Conservation (phyloP, 345 rosid genomes). For the Lepidium aucheri region DNA sequence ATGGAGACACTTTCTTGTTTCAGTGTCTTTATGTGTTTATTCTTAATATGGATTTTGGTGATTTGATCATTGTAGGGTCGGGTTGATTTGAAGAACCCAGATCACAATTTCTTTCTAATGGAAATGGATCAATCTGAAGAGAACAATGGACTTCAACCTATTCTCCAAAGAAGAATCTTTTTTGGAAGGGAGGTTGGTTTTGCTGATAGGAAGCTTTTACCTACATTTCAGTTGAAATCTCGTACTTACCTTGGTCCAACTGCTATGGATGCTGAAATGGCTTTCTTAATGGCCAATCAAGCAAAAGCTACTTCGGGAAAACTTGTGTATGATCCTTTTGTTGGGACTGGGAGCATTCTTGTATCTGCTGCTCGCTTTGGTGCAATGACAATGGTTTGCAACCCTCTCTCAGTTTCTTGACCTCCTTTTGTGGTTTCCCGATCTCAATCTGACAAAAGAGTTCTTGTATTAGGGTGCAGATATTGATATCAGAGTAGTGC, state of each 20-base stretch:
- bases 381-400: slow-evolving; percentile 77
- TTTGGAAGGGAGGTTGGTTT: slow-evolving; percentile 88
- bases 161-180: slow-evolving; percentile 58
- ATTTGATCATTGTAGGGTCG: slow-evolving; percentile 50
- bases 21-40: background rate
- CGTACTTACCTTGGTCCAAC: slow-evolving; percentile 90
- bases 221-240: slow-evolving; percentile 79
- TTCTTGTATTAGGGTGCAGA: slow-evolving; percentile 73
- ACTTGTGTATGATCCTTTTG: slow-evolving; percentile 90
- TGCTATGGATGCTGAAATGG: slow-evolving; percentile 99
- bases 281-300: slow-evolving; percentile 97
- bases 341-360: slow-evolving; percentile 95
- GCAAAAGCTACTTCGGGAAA: slow-evolving; percentile 72
- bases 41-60: background rate
- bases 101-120: slow-evolving; percentile 74
- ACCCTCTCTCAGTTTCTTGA: background rate
- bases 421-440: background rate
- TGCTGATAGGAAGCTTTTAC: slow-evolving; percentile 84
- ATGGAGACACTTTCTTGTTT: background rate
- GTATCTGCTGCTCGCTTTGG: slow-evolving; percentile 91
- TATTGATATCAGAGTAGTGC: slow-evolving; percentile 90
- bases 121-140: slow-evolving; percentile 72
- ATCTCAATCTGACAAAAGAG: slow-evolving; percentile 11
- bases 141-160: slow-evolving; percentile 87
- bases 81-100: slow-evolving; percentile 68